Evolutionary conservation across 2,329 filamentous ascomycete genomes (phyloP).

Genomic region (Calonectria ilicicola): DNA sequence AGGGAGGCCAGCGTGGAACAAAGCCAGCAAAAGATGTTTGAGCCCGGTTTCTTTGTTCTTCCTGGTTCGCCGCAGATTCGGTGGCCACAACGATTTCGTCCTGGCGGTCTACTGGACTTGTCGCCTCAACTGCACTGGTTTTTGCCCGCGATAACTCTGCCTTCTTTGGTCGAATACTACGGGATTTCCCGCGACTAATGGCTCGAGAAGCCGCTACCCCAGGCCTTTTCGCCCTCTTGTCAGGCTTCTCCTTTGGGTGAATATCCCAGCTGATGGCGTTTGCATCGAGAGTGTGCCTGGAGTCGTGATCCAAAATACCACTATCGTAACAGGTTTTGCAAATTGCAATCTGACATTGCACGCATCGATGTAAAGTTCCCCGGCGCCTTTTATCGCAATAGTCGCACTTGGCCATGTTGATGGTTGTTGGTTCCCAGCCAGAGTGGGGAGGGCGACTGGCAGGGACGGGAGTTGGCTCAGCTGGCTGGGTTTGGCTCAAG

Average conservation of each 20-base stretch:
- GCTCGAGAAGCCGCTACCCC: neutral
- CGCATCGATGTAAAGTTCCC: slow-evolving; percentile 19
- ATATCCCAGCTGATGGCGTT: slow-evolving; percentile 19
- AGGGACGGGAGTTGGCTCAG: neutral
- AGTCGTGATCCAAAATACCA: slow-evolving; percentile 17
- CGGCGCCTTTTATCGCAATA: slow-evolving; percentile 18
- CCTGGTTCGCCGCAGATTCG: neutral
- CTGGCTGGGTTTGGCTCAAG: neutral
- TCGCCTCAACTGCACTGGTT: neutral
- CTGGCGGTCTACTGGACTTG: neutral
- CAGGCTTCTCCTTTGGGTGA: neutral
- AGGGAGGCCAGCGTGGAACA: neutral
- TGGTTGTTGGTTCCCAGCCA: slow-evolving; percentile 22
- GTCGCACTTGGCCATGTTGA: slow-evolving; percentile 30
- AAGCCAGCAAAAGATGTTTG: neutral
- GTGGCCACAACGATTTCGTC: neutral
- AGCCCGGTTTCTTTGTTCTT: neutral
- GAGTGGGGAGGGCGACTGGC: slow-evolving; percentile 8
- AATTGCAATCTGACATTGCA: slow-evolving; percentile 18
- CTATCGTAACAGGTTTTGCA: slow-evolving; percentile 16
- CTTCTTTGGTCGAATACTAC: neutral
- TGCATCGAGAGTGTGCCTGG: slow-evolving; percentile 14
- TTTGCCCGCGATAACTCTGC: neutral
- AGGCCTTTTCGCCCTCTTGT: slow-evolving; percentile 1
- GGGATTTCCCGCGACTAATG: neutral